Evolutionary conservation across 805 yeast species (phyloP), one percentile per base, ranked within the genome.

Genomic region (Torulaspora microellipsoides): DNA sequence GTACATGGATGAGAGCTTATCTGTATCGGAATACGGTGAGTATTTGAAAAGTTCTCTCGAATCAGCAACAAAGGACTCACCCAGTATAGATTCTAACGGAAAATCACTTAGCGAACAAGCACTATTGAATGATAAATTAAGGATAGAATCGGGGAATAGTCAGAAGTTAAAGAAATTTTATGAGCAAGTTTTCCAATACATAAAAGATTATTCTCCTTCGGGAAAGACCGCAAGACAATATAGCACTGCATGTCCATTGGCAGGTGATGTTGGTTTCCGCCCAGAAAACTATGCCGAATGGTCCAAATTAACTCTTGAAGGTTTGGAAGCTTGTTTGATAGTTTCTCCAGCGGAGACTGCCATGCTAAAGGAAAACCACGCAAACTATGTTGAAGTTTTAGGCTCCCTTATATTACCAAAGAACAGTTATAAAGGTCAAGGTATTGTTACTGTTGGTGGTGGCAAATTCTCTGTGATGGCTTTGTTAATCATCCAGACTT

Each of bases 381-480:
- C 43, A 2, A 36, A 40, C 3, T 62, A 48, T 36, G 55, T 53
- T 10, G 48, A 48, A 4, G 40, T 47, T 13, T 45, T 49, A 8
- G 40, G 38, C 27, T 38, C 42, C 17, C 38, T 46, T 13, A 41
- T 45, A 12, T 39, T 55, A 38, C 63, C 66, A 11, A 49, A 46
- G 36, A 36, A 49, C 23, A 37, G 49, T 17, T 55, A 86, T 82
- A 8, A 71, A 14, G 62, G 60, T 2, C 50, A 49, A 33, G 65
- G 65, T 43, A 55, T 60, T 15, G 91, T 77, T 23, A 80, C 72
- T 55, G 89, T 85, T 25, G 95, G 91, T 29, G 95, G 95, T 34
- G 93, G 90, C 3, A 76, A 76, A 53, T 84, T 79, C 63, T 79
- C 85, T 48, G 82, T 91, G 75, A 71, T 83, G 54, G 78, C 87